phyloP scores from a whole-genome alignment of 2,329 filamentous ascomycete genomes.

The Cladosporium phlei region DNA sequence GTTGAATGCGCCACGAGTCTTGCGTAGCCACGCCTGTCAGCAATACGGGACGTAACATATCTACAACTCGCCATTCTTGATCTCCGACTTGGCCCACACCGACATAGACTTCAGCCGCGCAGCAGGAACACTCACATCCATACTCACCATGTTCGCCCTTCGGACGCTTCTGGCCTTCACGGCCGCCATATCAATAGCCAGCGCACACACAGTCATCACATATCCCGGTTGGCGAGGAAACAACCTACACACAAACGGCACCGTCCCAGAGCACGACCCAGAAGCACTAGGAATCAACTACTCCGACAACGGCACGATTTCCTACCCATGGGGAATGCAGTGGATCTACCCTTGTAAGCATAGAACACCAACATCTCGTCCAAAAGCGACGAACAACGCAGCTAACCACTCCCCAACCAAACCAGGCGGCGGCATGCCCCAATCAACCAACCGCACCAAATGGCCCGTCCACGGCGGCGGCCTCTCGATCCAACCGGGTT shows the following conservation, averaged over 20 bases:
- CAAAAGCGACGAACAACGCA: conserved; percentile 3
- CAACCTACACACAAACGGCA: conserved; percentile 73
- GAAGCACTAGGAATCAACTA: conserved; percentile 44
- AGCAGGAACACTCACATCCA: neutral
- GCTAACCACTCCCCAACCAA: conserved; percentile 14
- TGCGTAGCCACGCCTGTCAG: neutral
- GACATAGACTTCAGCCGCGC: neutral
- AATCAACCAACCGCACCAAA: conserved; percentile 77
- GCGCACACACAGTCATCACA: conserved; percentile 75
- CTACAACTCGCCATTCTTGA: neutral
- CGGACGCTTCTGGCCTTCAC: conserved; percentile 10
- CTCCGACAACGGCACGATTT: conserved; percentile 40
- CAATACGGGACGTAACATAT: neutral
- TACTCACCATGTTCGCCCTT: conserved; percentile 15
- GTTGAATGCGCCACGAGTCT: neutral
- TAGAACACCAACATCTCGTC: neutral
- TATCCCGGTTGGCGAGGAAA: conserved; percentile 86
- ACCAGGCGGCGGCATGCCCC: conserved; percentile 75
- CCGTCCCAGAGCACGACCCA: conserved; percentile 33
- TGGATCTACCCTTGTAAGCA: conserved; percentile 93
- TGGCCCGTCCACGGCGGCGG: conserved; percentile 88
- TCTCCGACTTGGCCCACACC: neutral
- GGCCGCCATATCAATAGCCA: conserved; percentile 18
- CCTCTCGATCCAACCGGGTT: conserved; percentile 86
- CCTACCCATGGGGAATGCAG: conserved; percentile 84